Evolutionary conservation across 2,329 filamentous ascomycete species (phyloP).

Genomic region (Fusarium sp.): DNA sequence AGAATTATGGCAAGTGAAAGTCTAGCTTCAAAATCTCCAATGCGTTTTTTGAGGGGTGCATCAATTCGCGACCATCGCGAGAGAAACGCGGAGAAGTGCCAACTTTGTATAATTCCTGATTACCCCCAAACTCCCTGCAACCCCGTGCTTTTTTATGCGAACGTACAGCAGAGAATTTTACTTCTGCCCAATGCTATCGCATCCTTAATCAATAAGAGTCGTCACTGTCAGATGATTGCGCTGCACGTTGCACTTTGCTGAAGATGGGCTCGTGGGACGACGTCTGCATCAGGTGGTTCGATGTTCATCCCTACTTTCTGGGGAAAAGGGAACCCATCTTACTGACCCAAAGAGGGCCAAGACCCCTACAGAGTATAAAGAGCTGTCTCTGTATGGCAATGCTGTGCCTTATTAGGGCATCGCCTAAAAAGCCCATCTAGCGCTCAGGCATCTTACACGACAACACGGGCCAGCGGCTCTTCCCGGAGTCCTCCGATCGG

Average conservation of each 20-base stretch:
- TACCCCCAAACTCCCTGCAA: slow-evolving; percentile 9
- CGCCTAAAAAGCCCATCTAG: slow-evolving; percentile 21
- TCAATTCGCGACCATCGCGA: slow-evolving; percentile 27
- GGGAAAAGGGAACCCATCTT: slow-evolving; percentile 34
- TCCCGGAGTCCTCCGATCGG: slow-evolving; percentile 38
- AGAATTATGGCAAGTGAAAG: slow-evolving; percentile 3
- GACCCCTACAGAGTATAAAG: slow-evolving; percentile 34
- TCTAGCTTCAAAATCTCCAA: slow-evolving; percentile 28
- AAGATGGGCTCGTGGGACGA: slow-evolving; percentile 44
- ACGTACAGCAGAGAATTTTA: slow-evolving; percentile 28
- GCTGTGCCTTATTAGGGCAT: slow-evolving; percentile 17
- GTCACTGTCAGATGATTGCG: slow-evolving; percentile 48
- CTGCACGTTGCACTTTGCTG: slow-evolving; percentile 15
- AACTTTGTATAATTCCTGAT: slow-evolving; percentile 44
- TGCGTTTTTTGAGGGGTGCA: slow-evolving; percentile 32
- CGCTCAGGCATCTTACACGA: slow-evolving; percentile 20
- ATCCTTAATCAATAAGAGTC: slow-evolving; percentile 26
- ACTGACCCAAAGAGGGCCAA: slow-evolving; percentile 24
- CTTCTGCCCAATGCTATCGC: slow-evolving; percentile 8
- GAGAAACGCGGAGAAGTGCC: slow-evolving; percentile 23
- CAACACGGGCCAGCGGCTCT: slow-evolving; percentile 47
- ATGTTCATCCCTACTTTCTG: slow-evolving; percentile 46
- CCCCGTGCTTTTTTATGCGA: slow-evolving; percentile 32
- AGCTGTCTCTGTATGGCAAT: slow-evolving; percentile 39
- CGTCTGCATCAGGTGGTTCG: slow-evolving; percentile 47